Evolutionary conservation across 805 yeast species (phyloP), one percentile per base, ranked within the genome.

Genomic region (Metschnikowia gelsemii): DNA sequence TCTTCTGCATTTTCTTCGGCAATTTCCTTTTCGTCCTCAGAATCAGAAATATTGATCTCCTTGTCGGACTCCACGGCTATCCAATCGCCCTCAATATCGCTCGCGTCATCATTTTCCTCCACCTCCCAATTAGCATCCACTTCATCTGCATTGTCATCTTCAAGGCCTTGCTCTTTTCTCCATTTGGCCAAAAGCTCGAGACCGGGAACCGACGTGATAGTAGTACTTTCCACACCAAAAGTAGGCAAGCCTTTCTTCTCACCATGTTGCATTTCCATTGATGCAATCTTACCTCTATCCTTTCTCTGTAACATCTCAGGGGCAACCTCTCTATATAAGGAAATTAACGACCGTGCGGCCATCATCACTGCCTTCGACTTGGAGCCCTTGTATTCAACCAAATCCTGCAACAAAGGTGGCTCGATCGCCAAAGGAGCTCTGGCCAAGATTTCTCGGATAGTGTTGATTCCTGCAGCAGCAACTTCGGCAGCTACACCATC

Each of bases 401-500:
- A 75, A 66, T 93, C 99, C 53, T 90, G 97, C 46, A 93, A 70
- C 38, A 93, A 69, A 2, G 90, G 79, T 40, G 85, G 82, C 39
- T 89, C 97, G 55, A 93, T 89, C 19, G 98, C 96, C 50, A 91
- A 72, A 12, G 99, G 97, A 8, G 95, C 95, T 72, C 99, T 82
- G 2, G 96, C 66, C 49, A 90, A 75, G 44, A 93, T 88, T 65
- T 93, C 99, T 54, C 98, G 76, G 45, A 91, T 91, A 3, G 98
- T 87, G 64, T 93, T 93, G 51, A 93, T 75, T 57, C 99, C 99
- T 4, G 98, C 98, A 39, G 97, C 89, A 4, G 97, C 97, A 40
- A 90, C 99, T 66, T 93, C 96, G 24, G 96, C 82, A 12, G 97
- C 89, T 28, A 93, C 99, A 74, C 99, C 99, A 59, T 93, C 98